A percentile compares a stretch with the other conserved stretches of the same genome.
These are phyloP conservation scores for Chloropicon primus DNA, from an alignment of 139 green algal genomes.

Conservation along the genomic window DNA sequence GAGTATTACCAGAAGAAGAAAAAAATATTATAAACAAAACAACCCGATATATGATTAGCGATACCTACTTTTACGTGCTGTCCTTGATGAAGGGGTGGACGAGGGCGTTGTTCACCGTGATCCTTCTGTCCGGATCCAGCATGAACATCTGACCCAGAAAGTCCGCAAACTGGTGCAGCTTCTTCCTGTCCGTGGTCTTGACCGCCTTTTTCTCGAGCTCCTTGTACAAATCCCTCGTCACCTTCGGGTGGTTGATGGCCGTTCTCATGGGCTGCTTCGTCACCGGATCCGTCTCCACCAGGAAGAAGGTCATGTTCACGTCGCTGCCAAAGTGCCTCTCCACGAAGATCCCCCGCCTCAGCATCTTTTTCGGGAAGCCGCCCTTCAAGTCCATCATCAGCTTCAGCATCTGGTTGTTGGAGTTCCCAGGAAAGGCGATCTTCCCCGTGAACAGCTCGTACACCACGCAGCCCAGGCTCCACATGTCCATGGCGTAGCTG, in stretches of 20 bases:
- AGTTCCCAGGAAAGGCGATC: slow-evolving; percentile 86
- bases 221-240: slow-evolving; percentile 49
- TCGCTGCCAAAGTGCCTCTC: slow-evolving; percentile 23
- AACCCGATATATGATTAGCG: no score
- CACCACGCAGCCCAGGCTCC: slow-evolving; percentile 81
- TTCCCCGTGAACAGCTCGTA: slow-evolving; percentile 95
- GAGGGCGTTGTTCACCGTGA: slow-evolving; percentile 71
- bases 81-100: slow-evolving; percentile 78
- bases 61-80: background rate
- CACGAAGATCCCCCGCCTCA: slow-evolving; percentile 50
- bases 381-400: slow-evolving; percentile 94
- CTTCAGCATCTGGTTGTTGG: slow-evolving; percentile 98
- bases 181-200: slow-evolving; percentile 9
- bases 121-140: slow-evolving; percentile 87
- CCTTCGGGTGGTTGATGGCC: slow-evolving; percentile 54
- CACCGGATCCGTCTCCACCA: slow-evolving; percentile 44
- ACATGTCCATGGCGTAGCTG: slow-evolving; percentile 89
- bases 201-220: slow-evolving; percentile 25
- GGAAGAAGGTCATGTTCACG: slow-evolving; percentile 51
- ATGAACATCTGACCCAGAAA: slow-evolving; percentile 86
- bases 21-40: background rate
- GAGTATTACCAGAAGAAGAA: background rate
- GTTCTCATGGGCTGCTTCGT: slow-evolving; percentile 45
- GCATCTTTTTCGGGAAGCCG: slow-evolving; percentile 85
- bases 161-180: slow-evolving; percentile 53